Evolutionary conservation across 805 yeast genomes (phyloP).

Genomic region (Suhomyces faveliae): DNA sequence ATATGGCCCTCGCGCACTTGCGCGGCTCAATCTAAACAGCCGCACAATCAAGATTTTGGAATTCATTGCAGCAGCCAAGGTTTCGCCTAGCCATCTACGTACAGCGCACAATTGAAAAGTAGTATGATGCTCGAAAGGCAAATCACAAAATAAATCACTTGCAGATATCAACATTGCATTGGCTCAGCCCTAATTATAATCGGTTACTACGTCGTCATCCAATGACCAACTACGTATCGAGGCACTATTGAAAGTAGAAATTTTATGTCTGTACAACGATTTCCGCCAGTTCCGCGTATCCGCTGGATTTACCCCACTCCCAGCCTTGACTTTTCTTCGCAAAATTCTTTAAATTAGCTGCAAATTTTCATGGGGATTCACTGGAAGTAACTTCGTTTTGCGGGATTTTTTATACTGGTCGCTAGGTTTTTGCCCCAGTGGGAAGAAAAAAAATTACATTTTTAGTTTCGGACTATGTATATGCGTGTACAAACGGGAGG

Average conservation of each 20-base stretch:
- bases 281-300: not conserved
- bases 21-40: not conserved
- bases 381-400: not conserved
- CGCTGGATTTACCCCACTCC: not conserved
- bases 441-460: not conserved
- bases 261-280: not conserved
- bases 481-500: not conserved
- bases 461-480: not conserved
- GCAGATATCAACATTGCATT: not conserved
- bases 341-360: not conserved
- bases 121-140: not conserved
- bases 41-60: not conserved
- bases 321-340: not conserved
- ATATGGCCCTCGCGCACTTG: not conserved
- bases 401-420: not conserved
- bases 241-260: too few relatives aligned
- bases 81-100: not conserved
- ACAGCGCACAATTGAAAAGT: not conserved
- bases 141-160: not conserved
- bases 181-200: not conserved
- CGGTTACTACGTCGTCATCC: not conserved
- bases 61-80: not conserved
- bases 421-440: not conserved
- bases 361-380: conserved; percentile 3
- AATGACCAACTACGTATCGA: not conserved